Evolutionary conservation across 2,329 filamentous ascomycete species (phyloP).

Genomic region (Blastomyces percursus): DNA sequence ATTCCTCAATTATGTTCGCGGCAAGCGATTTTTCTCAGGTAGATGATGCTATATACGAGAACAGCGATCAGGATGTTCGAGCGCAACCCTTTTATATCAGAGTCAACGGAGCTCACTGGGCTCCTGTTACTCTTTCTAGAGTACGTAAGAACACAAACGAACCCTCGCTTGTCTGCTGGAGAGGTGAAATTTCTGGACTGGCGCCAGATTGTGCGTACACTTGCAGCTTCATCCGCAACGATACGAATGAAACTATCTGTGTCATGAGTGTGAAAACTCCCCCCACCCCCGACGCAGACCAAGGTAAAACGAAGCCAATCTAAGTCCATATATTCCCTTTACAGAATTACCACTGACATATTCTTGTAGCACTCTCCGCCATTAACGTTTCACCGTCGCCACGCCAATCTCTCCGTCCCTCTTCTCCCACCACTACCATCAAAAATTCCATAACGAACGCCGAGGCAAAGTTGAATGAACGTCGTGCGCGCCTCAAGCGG

Average conservation of each 20-base stretch:
- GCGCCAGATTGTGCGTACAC: conserved; percentile 54
- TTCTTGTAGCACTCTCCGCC: conserved; percentile 18
- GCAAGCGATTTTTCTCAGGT: conserved; percentile 29
- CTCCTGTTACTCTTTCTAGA: conserved; percentile 46
- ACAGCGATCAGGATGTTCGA: conserved; percentile 17
- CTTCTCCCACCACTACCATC: conserved; percentile 53
- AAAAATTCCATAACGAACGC: conserved; percentile 54
- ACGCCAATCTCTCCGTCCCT: conserved; percentile 50
- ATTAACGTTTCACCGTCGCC: conserved; percentile 38
- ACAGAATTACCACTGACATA: neutral
- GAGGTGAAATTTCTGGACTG: conserved; percentile 53
- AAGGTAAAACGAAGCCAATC: conserved; percentile 34
- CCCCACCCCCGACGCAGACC: conserved; percentile 46
- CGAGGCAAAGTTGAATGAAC: conserved; percentile 50
- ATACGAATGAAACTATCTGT: conserved; percentile 48
- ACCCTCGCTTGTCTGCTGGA: conserved; percentile 41
- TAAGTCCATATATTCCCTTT: conserved; percentile 14
- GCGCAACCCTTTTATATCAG: conserved; percentile 54
- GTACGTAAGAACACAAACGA: conserved; percentile 35
- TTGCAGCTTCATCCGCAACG: conserved; percentile 50
- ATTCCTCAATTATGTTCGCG: conserved; percentile 38
- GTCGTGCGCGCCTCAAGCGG: conserved; percentile 48
- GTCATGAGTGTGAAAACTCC: conserved; percentile 53
- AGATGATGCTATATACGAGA: conserved; percentile 20
- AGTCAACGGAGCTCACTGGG: conserved; percentile 56